Conservation (phyloP, 2,329 filamentous ascomycete species). For the Berkeleyomyces basicola region DNA sequence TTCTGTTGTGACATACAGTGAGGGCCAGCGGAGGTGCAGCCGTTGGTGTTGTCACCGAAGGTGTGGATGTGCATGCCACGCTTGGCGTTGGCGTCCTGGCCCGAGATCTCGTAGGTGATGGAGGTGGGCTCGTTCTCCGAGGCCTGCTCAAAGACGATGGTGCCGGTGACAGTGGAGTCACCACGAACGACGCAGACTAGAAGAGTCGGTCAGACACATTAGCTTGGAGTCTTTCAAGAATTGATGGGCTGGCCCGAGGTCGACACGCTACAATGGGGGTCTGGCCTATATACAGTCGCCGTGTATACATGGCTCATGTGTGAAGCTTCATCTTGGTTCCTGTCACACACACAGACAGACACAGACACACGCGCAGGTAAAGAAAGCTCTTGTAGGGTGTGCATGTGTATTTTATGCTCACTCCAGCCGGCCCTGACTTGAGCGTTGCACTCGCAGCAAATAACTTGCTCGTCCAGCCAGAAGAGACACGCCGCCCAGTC, state of each 20-base stretch:
- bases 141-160: constrained; percentile 87
- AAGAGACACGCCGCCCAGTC: background rate
- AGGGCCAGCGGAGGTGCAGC: constrained; percentile 93
- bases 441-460: constrained; percentile 13
- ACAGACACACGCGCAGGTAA: background rate
- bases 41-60: constrained; percentile 99
- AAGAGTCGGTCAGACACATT: constrained; percentile 5
- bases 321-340: background rate
- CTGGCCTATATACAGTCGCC: background rate
- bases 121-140: constrained; percentile 68
- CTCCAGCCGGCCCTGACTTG: background rate
- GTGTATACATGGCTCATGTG: background rate
- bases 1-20: constrained; percentile 57
- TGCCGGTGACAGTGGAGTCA: constrained; percentile 89
- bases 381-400: background rate
- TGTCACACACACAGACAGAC: background rate
- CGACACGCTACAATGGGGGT: background rate
- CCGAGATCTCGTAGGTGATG: constrained; percentile 81
- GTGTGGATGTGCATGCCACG: constrained; percentile 98
- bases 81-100: constrained; percentile 87
- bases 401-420: background rate
- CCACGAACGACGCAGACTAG: constrained; percentile 91
- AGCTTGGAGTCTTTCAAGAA: too few species aligned
- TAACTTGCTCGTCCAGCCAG: background rate
- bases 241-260: background rate